phyloP scores from a whole-genome alignment of 352 stramenopile species.

The Globisporangium ultimum region DNA sequence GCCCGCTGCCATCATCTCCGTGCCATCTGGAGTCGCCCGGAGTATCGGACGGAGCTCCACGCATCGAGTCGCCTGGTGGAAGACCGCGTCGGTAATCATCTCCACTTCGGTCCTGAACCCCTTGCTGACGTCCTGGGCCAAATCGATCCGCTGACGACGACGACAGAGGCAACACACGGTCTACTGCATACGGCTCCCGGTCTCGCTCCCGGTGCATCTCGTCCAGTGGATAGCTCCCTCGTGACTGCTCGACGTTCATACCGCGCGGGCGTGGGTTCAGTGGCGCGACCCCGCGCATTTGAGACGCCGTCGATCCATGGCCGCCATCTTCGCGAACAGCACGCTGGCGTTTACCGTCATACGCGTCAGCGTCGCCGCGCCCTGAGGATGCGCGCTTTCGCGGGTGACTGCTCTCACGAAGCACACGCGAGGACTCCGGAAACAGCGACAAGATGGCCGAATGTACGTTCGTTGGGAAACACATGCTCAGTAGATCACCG shows the following conservation, averaged over 20 bases:
- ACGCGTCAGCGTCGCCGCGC: slow-evolving; percentile 9
- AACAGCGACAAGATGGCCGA: slow-evolving; percentile 69
- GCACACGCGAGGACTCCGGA: slow-evolving; percentile 20
- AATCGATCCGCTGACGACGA: no score
- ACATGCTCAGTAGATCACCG: slow-evolving; percentile 48
- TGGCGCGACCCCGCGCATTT: slow-evolving; percentile 2
- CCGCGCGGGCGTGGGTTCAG: not conserved
- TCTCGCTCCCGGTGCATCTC: slow-evolving; percentile 11
- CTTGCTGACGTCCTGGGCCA: not conserved
- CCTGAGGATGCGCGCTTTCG: slow-evolving; percentile 21
- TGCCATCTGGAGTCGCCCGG: not conserved
- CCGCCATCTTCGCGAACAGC: slow-evolving; percentile 9
- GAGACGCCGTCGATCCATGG: not conserved
- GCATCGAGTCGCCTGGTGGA: not conserved
- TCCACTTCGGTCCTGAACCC: not conserved
- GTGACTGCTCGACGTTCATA: not conserved
- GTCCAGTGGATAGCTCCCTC: not conserved
- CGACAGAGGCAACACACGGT: not conserved
- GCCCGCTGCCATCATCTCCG: not conserved
- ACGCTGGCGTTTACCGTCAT: slow-evolving; percentile 32
- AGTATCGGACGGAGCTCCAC: not conserved
- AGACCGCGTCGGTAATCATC: slow-evolving; percentile 8
- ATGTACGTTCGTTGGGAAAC: slow-evolving; percentile 75
- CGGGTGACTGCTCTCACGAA: slow-evolving; percentile 1
- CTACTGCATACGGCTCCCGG: slow-evolving; percentile 2